Percentiles rank a stretch among this genome's conserved stretches.
Conservation (phyloP, 2,329 filamentous ascomycete species). For the Fusarium brevicatenulatum region DNA sequence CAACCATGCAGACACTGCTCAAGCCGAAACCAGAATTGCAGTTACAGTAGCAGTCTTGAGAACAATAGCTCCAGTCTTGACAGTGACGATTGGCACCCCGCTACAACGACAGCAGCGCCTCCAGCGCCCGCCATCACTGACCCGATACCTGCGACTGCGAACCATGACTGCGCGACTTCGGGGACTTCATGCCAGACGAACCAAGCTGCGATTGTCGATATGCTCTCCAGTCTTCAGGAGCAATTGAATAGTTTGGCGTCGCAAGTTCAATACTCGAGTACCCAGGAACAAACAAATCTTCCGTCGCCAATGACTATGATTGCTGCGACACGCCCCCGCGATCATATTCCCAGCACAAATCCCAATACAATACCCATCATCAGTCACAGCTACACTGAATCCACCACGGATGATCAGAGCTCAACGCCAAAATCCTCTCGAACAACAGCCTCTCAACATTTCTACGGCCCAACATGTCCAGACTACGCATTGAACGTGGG, state of each 20-base stretch:
- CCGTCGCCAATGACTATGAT: constrained; percentile 7
- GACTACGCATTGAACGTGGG: constrained; percentile 44
- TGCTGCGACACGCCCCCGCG: background rate
- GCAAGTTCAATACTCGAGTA: constrained; percentile 9
- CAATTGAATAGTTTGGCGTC: constrained; percentile 24
- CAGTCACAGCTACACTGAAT: background rate
- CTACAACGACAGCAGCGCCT: background rate
- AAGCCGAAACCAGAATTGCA: constrained; percentile 6
- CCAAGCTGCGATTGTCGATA: constrained; percentile 19
- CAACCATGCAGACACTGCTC: constrained; percentile 14
- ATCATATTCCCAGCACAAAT: background rate
- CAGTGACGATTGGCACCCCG: constrained; percentile 2
- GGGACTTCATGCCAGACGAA: background rate
- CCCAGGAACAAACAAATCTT: background rate
- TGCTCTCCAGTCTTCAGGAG: constrained; percentile 17
- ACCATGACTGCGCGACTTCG: background rate
- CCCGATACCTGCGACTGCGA: background rate
- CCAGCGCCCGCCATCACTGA: background rate
- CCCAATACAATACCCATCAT: background rate
- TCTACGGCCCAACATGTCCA: constrained; percentile 43
- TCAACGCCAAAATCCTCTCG: background rate
- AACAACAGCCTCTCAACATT: constrained; percentile 19
- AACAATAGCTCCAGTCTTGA: background rate
- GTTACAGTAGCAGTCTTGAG: constrained; percentile 3
- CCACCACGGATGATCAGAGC: background rate